Evolutionary conservation across 345 rosid species (phyloP).

Genomic region (Camelina laxa): DNA sequence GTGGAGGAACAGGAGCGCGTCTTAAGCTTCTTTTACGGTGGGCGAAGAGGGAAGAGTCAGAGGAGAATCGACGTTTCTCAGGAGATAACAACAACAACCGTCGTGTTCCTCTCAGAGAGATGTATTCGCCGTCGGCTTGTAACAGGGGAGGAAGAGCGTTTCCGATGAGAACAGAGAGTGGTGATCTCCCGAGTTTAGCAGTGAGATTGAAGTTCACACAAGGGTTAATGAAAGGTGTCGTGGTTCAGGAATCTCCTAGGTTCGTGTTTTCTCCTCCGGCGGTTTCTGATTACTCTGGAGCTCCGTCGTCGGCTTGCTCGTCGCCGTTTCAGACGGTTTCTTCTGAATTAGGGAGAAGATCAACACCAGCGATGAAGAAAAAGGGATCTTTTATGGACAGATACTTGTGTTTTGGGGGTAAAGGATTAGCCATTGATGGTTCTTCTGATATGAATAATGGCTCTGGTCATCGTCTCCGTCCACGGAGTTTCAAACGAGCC

Average conservation of each 20-base stretch:
- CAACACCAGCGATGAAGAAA: constrained; percentile 38
- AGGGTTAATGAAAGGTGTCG: constrained; percentile 76
- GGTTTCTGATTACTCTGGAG: constrained; percentile 46
- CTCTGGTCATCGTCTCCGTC: constrained; percentile 34
- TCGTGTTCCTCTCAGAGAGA: constrained; percentile 73
- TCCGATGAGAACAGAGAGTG: constrained; percentile 47
- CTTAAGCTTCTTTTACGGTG: constrained; percentile 72
- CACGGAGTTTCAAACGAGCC: constrained; percentile 48
- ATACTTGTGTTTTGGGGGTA: constrained; percentile 71
- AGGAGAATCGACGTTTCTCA: constrained; percentile 28
- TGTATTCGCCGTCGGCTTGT: constrained; percentile 51
- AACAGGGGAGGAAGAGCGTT: constrained; percentile 48
- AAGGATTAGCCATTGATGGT: constrained; percentile 60
- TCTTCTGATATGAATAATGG: constrained; percentile 36
- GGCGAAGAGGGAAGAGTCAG: constrained; percentile 57
- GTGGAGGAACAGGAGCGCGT: constrained; percentile 49
- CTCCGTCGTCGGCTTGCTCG: constrained; percentile 38
- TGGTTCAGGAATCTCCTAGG: constrained; percentile 58
- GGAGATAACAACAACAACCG: constrained; percentile 40
- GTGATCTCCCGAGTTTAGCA: constrained; percentile 75
- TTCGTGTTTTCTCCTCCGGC: constrained; percentile 51
- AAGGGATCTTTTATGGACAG: constrained; percentile 67
- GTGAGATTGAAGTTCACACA: constrained; percentile 64
- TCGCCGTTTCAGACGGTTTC: constrained; percentile 42
- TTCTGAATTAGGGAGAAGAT: constrained; percentile 22